Base-by-base conservation (phyloP, 192 early-diverging fungal genomes). In the Tieghemiomyces parasiticus region DNA sequence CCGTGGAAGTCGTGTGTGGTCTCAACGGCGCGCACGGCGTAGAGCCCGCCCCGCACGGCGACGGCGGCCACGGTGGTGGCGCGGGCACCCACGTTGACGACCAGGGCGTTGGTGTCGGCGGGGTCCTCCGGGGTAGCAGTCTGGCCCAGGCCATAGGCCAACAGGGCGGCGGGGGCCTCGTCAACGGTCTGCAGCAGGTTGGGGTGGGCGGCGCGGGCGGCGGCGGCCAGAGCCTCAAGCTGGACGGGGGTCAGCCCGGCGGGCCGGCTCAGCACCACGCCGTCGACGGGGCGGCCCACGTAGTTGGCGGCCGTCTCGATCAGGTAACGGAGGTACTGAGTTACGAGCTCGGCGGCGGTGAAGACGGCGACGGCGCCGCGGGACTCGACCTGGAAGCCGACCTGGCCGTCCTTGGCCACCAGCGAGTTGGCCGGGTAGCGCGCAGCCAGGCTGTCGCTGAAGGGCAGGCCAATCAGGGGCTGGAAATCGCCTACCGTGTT, bases 401-500 rank as follows among this genome's bases (percentile, higher is more conserved):
- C 70, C 28, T 65, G 55, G 51, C 75, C 79, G 22, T 73, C 74
- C 62, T 78, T 76, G 32, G 71, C 68, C 65, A 81, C 76, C 63
- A 82, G 59, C 60, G 77, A 71, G 59, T 74, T 76, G 46, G 80
- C 75, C 60, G 62, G 69, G 56, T 70, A 74, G 32, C 66, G 59
- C 60, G 71, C 68, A 68, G 66, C 61, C 35, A 66, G 61, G n/a
- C 38, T 53, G 28, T 68, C 69, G 50, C 60, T 66, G 68, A 63
- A 63, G 49, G 46, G 19, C 58, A 60, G 60, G 44, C 95, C 93
- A 31, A 98, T 73, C 51, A 92, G 76, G 62, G 82, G 81, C 56
- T 84, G 72, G 76, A 98, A 98, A 58, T 89, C 86, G 46, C 77
- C 66, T 60, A 97, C 83, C n/a, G 93, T 98, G 73, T 87, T 91